Base-by-base conservation (phyloP, 306 rosid species). In the Casuarina equisetifolia region DNA sequence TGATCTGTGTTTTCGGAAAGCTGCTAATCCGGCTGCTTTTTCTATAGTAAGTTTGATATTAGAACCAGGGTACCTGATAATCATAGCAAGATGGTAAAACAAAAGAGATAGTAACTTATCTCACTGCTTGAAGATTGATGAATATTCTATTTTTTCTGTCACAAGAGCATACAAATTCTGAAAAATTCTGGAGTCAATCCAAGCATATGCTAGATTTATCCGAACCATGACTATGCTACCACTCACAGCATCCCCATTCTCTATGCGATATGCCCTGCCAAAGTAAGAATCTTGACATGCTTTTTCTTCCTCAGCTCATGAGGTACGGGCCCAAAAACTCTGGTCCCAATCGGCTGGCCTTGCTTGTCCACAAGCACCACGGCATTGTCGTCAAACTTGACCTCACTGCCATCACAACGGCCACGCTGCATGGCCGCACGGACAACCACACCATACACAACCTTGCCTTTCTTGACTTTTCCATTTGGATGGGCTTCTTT, bases 401-500 rank as follows among this genome's bases (percentile, higher is more conserved):
- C 94, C 87, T 92, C 97, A 50, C 97, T 94, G 76, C 98, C 96
- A 69, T 94, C 96, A 49, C 94, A 90, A 0, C 96, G 90, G 32
- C 97, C 93, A 59, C 40, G 70, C 76, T 83, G 97, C 97, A 90
- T 89, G 3, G 96, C 92, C 0, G 93, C 92, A 20, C 90, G 85
- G 40, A 90, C 97, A 8, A 90, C 91, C 35, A 92, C 94, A 0
- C 89, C 94, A 39, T 88, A 86, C 10, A 89, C 92, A 19, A 89
- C 92, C 71, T 86, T 87, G 38, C 94, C 91, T 80, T 90, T 90
- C 84, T 88, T 91, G 64, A 89, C 93, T 77, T 91, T 89, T 57
- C 97, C 97, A 70, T 95, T 95, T 9, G 95, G 93, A 79, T 92
- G 96, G 6, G 97, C 97, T 80, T 95, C 98, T 82, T 87, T 95